Conservation (phyloP, 2,329 filamentous ascomycete genomes). For the Kalmusia sp. region DNA sequence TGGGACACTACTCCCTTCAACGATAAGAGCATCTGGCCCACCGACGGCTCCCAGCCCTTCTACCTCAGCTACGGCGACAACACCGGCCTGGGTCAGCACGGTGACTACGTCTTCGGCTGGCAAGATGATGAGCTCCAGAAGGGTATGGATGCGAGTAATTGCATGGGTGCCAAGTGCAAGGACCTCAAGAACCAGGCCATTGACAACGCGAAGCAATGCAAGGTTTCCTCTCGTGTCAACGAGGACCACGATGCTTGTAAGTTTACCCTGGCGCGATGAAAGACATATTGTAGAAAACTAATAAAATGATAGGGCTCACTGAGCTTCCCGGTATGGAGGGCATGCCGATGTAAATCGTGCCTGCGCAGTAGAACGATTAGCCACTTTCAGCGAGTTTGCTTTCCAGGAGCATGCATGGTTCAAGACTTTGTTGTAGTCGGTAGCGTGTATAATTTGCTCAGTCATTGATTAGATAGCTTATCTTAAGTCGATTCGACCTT, state of each 20-base stretch:
- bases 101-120: constrained; percentile 37
- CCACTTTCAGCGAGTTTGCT: neutral
- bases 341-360: constrained; percentile 13
- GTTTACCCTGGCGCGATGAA: neutral
- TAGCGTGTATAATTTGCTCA: constrained; percentile 1
- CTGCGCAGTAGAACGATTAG: neutral
- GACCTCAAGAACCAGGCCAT: constrained; percentile 23
- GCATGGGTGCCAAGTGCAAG: constrained; percentile 26
- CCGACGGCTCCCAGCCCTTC: constrained; percentile 32
- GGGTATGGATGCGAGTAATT: constrained; percentile 28
- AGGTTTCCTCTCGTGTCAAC: constrained; percentile 17
- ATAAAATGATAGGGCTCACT: constrained; percentile 12
- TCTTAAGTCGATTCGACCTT: neutral
- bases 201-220: constrained; percentile 20
- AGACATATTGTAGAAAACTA: neutral
- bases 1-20: constrained; percentile 51
- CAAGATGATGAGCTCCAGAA: constrained; percentile 31
- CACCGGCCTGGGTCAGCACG: constrained; percentile 32
- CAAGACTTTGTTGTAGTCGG: neutral
- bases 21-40: constrained; percentile 31
- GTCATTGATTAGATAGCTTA: neutral
- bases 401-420: neutral
- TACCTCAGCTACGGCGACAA: constrained; percentile 32
- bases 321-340: constrained; percentile 20
- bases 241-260: constrained; percentile 25